Evolutionary conservation across 2,329 filamentous ascomycete species (phyloP), one percentile per base, ranked within the genome.

Genomic region (Penicillium capsulatum): DNA sequence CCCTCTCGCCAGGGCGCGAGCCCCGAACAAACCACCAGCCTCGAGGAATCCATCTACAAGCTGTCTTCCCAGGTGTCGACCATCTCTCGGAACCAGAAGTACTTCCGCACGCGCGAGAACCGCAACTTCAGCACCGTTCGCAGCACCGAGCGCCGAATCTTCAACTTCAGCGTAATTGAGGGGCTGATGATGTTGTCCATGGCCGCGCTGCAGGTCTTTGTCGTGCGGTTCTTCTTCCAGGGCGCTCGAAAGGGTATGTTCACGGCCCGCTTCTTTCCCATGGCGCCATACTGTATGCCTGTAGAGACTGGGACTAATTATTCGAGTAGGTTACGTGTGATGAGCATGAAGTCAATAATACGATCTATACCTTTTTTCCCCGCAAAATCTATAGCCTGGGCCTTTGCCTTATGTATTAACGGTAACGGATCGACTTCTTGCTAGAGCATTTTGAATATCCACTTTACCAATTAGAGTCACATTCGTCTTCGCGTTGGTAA

Each of bases 201-300:
- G 94, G 92, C 91, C 31, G 90, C 81, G 32, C 70, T 98, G 63
- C 94, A 98, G 73, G 92, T 98, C 35, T 96, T 97, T 67, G 83
- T 98, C 55, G 92, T 98, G 57, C 76, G 88, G 52, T 97, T 97
- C 82, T 98, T 98, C 74, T 98, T 98, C 80, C 91, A 96, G 75
- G 89, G 80, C 26, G 79, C 79, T n/a, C 67, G 80, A 60, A 83
- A 83, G 73, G 80, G 80, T 73, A 61, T 52, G 66, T 63, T 45
- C 19, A 5, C 19, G 19, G 5, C 5, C 9, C 19, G 19, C 5
- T 22, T 22, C 19, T 22, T 9, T 9, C 19, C 9, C 9, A 22
- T 28, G 26, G 11, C 22, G 7, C 11, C 22, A 24, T 24, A 14
- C 4, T 14, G 9, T 28, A 14, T 14, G 26, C 13, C n/a, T 4